Evolutionary conservation across 2,329 filamentous ascomycete species (phyloP).

Genomic region (Thielaviopsis cerberus): DNA sequence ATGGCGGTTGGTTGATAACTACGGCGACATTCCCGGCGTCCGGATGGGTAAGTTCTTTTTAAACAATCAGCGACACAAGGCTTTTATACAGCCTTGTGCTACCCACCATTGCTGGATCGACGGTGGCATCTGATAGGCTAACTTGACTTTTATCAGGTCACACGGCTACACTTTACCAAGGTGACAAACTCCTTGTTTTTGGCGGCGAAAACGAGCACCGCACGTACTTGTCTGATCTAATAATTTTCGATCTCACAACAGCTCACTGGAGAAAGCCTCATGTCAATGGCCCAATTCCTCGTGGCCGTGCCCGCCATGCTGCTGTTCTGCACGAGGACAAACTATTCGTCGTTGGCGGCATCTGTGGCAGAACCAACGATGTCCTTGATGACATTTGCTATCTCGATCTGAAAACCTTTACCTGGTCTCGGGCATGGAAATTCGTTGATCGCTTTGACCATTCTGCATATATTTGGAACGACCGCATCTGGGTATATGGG

Average conservation of each 20-base stretch:
- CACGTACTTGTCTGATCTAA: constrained; percentile 85
- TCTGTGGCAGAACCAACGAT: constrained; percentile 78
- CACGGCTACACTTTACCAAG: constrained; percentile 83
- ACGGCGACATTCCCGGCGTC: constrained; percentile 91
- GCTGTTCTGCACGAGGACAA: constrained; percentile 93
- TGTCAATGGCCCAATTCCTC: constrained; percentile 65
- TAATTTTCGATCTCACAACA: constrained; percentile 85
- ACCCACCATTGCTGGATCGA: background rate
- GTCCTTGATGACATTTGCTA: constrained; percentile 95
- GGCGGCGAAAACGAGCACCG: constrained; percentile 96
- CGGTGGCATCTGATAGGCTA: background rate
- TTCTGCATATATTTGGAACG: constrained; percentile 78
- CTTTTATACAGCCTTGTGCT: background rate
- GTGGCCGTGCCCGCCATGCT: constrained; percentile 80
- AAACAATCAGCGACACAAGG: no score
- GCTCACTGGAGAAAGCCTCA: constrained; percentile 90
- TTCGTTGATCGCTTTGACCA: constrained; percentile 94
- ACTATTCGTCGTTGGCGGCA: constrained; percentile 86
- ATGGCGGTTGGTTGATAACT: constrained; percentile 95
- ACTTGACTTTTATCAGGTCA: constrained; percentile 40
- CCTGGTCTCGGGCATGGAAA: constrained; percentile 89
- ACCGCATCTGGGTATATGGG: constrained; percentile 89
- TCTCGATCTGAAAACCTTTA: constrained; percentile 89
- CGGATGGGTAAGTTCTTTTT: constrained; percentile 61
- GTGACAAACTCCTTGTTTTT: constrained; percentile 89